A percentile compares a stretch with the other conserved stretches of the same genome.
phyloP scores from a whole-genome alignment of 73 alveolate species.

The Strombidium stylifer region DNA sequence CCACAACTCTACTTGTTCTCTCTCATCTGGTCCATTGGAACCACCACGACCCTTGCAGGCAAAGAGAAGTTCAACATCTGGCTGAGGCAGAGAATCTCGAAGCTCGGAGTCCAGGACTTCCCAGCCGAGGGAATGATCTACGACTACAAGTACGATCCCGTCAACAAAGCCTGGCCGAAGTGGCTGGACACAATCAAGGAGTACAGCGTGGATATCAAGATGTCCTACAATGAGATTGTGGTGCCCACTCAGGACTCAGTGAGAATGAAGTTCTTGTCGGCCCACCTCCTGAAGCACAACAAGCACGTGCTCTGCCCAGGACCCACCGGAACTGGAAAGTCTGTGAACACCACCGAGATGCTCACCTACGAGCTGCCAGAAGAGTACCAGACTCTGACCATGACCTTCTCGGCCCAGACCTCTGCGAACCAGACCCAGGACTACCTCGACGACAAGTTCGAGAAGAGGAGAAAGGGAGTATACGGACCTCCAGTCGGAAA shows the following conservation, averaged over 20 bases:
- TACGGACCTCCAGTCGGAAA: slow-evolving; percentile 99
- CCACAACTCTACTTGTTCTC: slow-evolving; percentile 84
- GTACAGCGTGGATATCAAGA: slow-evolving; percentile 84
- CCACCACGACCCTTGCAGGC: slow-evolving; percentile 93
- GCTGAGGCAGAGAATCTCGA: slow-evolving; percentile 70
- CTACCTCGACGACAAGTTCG: slow-evolving; percentile 93
- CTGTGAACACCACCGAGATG: slow-evolving; percentile 94
- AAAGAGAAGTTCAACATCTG: slow-evolving; percentile 85
- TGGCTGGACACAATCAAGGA: slow-evolving; percentile 89
- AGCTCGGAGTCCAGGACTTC: slow-evolving; percentile 56
- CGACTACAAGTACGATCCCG: slow-evolving; percentile 81
- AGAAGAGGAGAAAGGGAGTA: slow-evolving; percentile 96
- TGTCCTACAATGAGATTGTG: slow-evolving; percentile 94
- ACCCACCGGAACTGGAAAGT: slow-evolving; percentile 99
- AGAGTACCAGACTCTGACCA: slow-evolving; percentile 83
- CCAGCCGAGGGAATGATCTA: slow-evolving; percentile 83
- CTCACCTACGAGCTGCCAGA: slow-evolving; percentile 97
- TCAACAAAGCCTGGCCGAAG: slow-evolving; percentile 74
- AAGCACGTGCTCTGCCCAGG: slow-evolving; percentile 99
- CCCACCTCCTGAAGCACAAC: slow-evolving; percentile 84
- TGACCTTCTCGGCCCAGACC: slow-evolving; percentile 98
- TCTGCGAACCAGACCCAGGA: slow-evolving; percentile 98
- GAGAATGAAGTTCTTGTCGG: slow-evolving; percentile 90
- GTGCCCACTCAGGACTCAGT: slow-evolving; percentile 99
- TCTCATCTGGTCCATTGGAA: slow-evolving; percentile 91